A percentile compares a stretch with the other conserved stretches of the same genome.
Evolutionary conservation across 1,139 yeast species (phyloP).

Genomic region (Candida sanyaensis): DNA sequence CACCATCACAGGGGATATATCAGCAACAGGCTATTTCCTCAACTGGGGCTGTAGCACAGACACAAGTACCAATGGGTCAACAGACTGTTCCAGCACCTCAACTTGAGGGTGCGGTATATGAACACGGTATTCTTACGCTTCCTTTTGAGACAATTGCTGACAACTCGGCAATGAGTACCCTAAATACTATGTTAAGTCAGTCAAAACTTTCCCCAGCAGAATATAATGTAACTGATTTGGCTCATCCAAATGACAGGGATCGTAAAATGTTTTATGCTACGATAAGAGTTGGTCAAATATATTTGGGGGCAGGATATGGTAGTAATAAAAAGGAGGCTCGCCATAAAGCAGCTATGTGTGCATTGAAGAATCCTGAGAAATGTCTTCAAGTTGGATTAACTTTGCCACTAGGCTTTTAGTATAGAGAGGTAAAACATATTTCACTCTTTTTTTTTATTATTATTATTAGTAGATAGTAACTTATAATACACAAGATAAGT

Average conservation of each 20-base stretch:
- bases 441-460: too few relatives aligned
- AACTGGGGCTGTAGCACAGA: background rate
- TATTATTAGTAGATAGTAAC: background rate
- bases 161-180: background rate
- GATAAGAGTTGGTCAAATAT: slow-evolving; percentile 26
- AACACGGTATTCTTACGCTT: slow-evolving; percentile 14
- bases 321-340: slow-evolving; percentile 30
- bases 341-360: slow-evolving; percentile 34
- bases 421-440: too few relatives aligned
- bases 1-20: background rate
- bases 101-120: slow-evolving; percentile 6
- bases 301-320: slow-evolving; percentile 36
- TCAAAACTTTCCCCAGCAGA: background rate
- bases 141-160: background rate
- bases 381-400: background rate
- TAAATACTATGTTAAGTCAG: background rate
- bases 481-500: background rate
- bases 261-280: slow-evolving; percentile 6
- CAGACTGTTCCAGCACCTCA: background rate
- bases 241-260: background rate
- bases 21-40: background rate
- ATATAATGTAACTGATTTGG: background rate
- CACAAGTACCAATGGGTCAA: background rate
- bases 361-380: slow-evolving; percentile 22
- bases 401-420: background rate